Conservation (phyloP, 805 yeast species). For the Lipomyces spencermartinsiae region DNA sequence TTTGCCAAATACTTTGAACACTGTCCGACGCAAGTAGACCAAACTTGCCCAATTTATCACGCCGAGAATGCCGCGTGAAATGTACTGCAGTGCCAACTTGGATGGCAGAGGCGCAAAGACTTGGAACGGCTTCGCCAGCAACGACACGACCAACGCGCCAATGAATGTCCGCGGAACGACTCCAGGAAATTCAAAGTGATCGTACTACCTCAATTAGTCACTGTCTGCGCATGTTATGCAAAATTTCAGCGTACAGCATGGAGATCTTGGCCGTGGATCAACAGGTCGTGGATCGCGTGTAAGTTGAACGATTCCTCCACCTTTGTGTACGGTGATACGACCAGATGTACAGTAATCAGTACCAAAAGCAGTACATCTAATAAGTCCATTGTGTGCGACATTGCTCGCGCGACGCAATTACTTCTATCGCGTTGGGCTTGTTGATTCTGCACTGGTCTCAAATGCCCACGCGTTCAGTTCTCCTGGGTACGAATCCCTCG, state of each 20-base stretch:
- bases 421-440: not conserved
- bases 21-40: conserved; percentile 56
- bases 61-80: conserved; percentile 67
- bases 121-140: conserved; percentile 51
- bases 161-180: conserved; percentile 86
- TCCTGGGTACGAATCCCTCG: no score
- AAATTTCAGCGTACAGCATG: conserved; percentile 17
- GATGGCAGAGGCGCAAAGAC: conserved; percentile 41
- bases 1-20: conserved; percentile 42
- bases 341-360: conserved; percentile 57
- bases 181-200: conserved; percentile 84
- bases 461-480: no score
- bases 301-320: conserved; percentile 93
- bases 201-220: conserved; percentile 54
- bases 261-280: conserved; percentile 63
- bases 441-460: no score
- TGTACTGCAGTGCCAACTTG: conserved; percentile 50
- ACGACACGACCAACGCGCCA: conserved; percentile 66
- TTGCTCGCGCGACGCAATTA: not conserved
- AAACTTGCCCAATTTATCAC: conserved; percentile 62
- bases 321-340: conserved; percentile 79
- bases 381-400: conserved; percentile 36
- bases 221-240: not conserved
- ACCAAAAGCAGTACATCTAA: conserved; percentile 52
- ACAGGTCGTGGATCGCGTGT: conserved; percentile 85